Conservation (phyloP, 2,329 filamentous ascomycete species). For the Leptoxyphium fumago region DNA sequence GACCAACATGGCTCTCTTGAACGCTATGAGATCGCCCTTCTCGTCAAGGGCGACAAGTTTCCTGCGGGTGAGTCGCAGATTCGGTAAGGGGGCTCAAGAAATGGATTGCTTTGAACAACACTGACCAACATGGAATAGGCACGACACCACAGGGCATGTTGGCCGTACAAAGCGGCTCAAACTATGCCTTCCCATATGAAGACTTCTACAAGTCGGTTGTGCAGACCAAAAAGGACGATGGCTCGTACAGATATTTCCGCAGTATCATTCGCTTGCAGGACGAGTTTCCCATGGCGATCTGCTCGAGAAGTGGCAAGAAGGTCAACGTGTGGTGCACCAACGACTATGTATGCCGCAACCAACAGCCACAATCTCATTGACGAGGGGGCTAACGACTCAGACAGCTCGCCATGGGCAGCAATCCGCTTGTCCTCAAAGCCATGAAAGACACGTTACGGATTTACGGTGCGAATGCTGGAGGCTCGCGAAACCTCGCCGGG, state of each 20-base stretch:
- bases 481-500: constrained; percentile 90
- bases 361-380: too few species aligned
- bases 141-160: too few species aligned
- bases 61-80: too few species aligned
- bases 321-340: constrained; percentile 82
- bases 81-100: too few species aligned
- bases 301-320: neutral
- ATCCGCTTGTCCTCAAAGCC: constrained; percentile 63
- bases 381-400: too few species aligned
- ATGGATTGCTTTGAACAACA: too few species aligned
- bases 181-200: neutral
- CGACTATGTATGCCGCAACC: neutral
- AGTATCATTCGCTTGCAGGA: neutral
- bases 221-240: neutral
- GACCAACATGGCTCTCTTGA: too few species aligned
- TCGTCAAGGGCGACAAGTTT: too few species aligned
- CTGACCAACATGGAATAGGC: too few species aligned
- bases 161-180: too few species aligned
- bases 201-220: neutral
- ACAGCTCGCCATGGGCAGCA: constrained; percentile 83
- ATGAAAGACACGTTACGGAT: constrained; percentile 88
- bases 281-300: neutral
- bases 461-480: constrained; percentile 82
- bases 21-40: too few species aligned
- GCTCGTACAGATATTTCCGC: neutral